A percentile compares a stretch with the other conserved stretches of the same genome.
These are phyloP conservation scores for Pueraria montana DNA, from an alignment of 306 rosid genomes.

Conservation along the genomic window DNA sequence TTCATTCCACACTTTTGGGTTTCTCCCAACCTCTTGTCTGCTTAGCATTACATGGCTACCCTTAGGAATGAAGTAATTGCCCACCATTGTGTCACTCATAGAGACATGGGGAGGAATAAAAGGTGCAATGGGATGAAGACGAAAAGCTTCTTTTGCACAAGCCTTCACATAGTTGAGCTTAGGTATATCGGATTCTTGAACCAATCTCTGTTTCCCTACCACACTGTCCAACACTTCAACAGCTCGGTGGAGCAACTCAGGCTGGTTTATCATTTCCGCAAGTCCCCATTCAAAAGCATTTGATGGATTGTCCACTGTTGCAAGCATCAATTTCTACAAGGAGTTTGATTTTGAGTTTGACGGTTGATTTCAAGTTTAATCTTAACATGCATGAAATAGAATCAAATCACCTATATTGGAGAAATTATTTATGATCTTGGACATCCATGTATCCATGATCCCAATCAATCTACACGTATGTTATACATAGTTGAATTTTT, in stretches of 20 bases:
- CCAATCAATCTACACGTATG: too few species aligned
- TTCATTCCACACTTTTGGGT: slow-evolving; percentile 56
- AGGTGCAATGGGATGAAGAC: too few species aligned
- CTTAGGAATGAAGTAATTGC: slow-evolving; percentile 12
- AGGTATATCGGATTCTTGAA: slow-evolving; percentile 2
- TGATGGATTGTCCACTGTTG: background rate
- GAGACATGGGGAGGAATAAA: too few species aligned
- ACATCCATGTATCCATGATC: too few species aligned
- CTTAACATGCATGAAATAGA: background rate
- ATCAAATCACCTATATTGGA: background rate
- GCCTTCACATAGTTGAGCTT: slow-evolving; percentile 43
- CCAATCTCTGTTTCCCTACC: slow-evolving; percentile 39
- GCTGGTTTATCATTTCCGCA: slow-evolving; percentile 60
- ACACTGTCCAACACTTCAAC: slow-evolving; percentile 51
- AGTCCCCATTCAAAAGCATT: slow-evolving; percentile 58
- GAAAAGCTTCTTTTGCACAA: slow-evolving; percentile 47
- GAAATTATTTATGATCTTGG: too few species aligned
- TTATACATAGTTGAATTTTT: too few species aligned
- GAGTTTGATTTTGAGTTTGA: background rate
- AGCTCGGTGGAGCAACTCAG: slow-evolving; percentile 48
- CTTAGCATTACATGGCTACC: slow-evolving; percentile 57
- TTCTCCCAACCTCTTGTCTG: slow-evolving; percentile 52
- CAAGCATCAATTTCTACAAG: background rate
- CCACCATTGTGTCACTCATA: slow-evolving; percentile 43
- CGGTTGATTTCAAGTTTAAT: background rate